Evolutionary conservation across 2,329 filamentous ascomycete genomes (phyloP), one percentile per base, ranked within the genome.

Genomic region (Fusarium sambucinum): DNA sequence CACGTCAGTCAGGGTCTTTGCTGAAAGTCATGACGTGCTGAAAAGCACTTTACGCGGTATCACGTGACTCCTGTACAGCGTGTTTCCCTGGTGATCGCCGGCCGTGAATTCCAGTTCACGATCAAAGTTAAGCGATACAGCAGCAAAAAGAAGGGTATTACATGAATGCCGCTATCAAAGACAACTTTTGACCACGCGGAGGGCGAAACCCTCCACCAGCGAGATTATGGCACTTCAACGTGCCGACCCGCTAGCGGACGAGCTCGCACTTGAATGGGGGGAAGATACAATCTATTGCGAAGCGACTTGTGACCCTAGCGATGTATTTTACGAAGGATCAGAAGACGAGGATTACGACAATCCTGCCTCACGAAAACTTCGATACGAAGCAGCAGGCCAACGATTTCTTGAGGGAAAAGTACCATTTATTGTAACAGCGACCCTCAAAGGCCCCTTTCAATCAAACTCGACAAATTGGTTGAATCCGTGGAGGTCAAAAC

Each of bases 371-470:
- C 82, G 85, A 74, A 83, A 82, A 27, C 76, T 80, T 23, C 83
- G 87, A 61, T 88, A 89, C 60, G 89, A 92, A 74, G 77, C 81
- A 1, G 84, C 89, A 14, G 90, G 87, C 2, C 78, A 82, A 32
- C 82, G 83, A 33, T 92, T 86, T 69, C 78, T 92, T 37, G 77
- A 81, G 9, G 90, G 90, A 1, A 78, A 82, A 30, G 74, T 82
- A 3, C 84, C 90, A 0, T 73, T 85, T 25, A 81, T 94, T 4
- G 75, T 89, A 5, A 90, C 90, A 14, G 86, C 90, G 9, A 77
- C 79, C 8, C 79, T 92, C 5, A 83, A 79, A 61, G 90, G 90
- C 1, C 90, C 90, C 0, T 90, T 92, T 67, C 81, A 84, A 23
- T 40, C 55, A 32, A 66, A 47, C 9, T 40, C 52, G 6, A 72